Evolutionary conservation across 345 rosid species (phyloP).

Genomic region (Melaleuca quinquenervia): DNA sequence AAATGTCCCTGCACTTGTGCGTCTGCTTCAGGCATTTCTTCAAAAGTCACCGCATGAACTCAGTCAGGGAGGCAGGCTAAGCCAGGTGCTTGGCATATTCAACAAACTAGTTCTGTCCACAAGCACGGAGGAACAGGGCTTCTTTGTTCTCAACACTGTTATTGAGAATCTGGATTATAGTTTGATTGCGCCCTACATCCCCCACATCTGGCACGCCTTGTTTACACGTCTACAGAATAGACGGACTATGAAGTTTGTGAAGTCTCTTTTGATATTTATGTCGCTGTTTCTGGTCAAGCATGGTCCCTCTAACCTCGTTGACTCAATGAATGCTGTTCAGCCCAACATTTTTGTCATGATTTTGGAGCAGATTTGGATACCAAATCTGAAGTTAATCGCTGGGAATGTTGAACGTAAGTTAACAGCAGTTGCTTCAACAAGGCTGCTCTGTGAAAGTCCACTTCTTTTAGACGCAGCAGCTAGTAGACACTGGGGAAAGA

Average conservation of each 20-base stretch:
- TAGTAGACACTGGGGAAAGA: conserved; percentile 59
- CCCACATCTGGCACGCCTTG: conserved; percentile 62
- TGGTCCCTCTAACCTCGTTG: conserved; percentile 51
- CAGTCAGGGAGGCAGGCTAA: conserved; percentile 62
- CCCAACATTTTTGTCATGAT: conserved; percentile 41
- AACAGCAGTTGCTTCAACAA: conserved; percentile 71
- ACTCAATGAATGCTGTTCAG: conserved; percentile 78
- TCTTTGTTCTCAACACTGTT: conserved; percentile 84
- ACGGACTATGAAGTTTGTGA: conserved; percentile 56
- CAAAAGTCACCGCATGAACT: conserved; percentile 84
- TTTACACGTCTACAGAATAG: conserved; percentile 63
- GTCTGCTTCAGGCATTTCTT: conserved; percentile 95
- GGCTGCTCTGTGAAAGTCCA: conserved; percentile 75
- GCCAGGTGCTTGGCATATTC: conserved; percentile 85
- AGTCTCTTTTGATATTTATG: conserved; percentile 76
- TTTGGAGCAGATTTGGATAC: conserved; percentile 86
- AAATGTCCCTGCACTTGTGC: conserved; percentile 98
- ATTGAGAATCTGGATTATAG: conserved; percentile 70
- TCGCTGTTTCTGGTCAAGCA: conserved; percentile 92
- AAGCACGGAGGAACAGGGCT: conserved; percentile 92
- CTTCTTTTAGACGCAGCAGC: conserved; percentile 54
- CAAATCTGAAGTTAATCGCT: conserved; percentile 63
- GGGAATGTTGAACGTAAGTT: conserved; percentile 70
- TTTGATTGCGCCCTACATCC: conserved; percentile 48
- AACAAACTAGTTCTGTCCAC: conserved; percentile 53